Conservation (phyloP, 116 monocot genomes). For the Trichopus zeylanicus region DNA sequence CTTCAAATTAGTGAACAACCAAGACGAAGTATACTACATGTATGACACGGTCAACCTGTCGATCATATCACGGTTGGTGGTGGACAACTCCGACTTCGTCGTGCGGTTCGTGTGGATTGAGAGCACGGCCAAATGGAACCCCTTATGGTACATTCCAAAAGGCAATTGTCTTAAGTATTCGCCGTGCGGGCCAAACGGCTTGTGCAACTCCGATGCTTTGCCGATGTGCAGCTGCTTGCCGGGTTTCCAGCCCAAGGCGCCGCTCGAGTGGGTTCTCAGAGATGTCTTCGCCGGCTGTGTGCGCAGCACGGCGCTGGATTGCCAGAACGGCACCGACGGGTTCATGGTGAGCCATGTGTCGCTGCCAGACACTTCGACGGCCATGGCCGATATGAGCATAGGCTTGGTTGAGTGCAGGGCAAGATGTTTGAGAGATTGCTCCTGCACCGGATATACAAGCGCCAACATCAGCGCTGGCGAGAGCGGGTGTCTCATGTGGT, state of each 20-base stretch:
- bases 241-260: too few species aligned
- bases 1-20: neutral
- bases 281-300: neutral
- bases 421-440: neutral
- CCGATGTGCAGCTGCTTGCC: conserved; percentile 2
- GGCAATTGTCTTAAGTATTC: conserved; percentile 6
- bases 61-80: neutral
- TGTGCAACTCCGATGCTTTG: conserved; percentile 10
- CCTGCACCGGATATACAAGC: neutral
- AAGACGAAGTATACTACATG: neutral
- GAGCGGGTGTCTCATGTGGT: neutral
- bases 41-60: neutral
- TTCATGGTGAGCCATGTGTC: neutral
- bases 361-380: conserved; percentile 6
- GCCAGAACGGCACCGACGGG: too few species aligned
- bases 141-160: conserved; percentile 7
- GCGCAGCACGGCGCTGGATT: conserved; percentile 1
- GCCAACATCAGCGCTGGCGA: neutral
- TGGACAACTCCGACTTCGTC: neutral
- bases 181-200: conserved; percentile 15
- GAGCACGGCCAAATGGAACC: neutral
- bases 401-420: neutral
- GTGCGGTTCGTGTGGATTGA: conserved; percentile 3
- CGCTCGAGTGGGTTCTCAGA: too few species aligned
- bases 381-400: neutral